These are phyloP conservation scores for Vicia sativa DNA, from an alignment of 306 rosid genomes.

Conservation along the genomic window DNA sequence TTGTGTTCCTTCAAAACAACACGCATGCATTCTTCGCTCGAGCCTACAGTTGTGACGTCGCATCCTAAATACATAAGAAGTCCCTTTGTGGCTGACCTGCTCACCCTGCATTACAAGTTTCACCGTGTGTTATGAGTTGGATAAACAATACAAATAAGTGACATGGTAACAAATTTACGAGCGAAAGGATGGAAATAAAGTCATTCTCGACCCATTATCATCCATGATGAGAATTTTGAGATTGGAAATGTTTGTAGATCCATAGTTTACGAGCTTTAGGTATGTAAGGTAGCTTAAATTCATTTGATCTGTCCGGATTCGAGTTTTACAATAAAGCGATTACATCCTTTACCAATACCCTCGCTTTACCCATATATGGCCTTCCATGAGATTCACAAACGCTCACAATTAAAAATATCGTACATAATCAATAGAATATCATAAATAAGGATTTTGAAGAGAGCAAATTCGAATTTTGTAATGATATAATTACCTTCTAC, in stretches of 20 bases:
- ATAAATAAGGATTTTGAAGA: slow-evolving; percentile 1
- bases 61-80: slow-evolving; percentile 87
- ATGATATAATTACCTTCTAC: slow-evolving; percentile 64
- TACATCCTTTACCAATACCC: slow-evolving; percentile 90
- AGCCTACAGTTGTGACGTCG: slow-evolving; percentile 69
- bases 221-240: slow-evolving; percentile 91
- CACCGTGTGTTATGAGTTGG: slow-evolving; percentile 7
- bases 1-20: slow-evolving; percentile 67
- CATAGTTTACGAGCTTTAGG: slow-evolving; percentile 64
- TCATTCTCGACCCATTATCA: slow-evolving; percentile 81
- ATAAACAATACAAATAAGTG: too few relatives aligned
- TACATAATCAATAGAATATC: slow-evolving; percentile 23
- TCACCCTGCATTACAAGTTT: slow-evolving; percentile 63
- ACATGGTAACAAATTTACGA: slow-evolving; percentile 4
- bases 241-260: slow-evolving; percentile 61
- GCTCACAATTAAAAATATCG: slow-evolving; percentile 41
- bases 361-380: slow-evolving; percentile 95
- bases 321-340: slow-evolving; percentile 79
- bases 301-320: slow-evolving; percentile 67
- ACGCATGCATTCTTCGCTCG: slow-evolving; percentile 68
- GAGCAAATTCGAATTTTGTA: slow-evolving; percentile 17
- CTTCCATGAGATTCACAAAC: slow-evolving; percentile 97
- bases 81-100: slow-evolving; percentile 82
- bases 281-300: slow-evolving; percentile 53
- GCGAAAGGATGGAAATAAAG: slow-evolving; percentile 37